phyloP scores from a whole-genome alignment of 176 grass and related monocot species.

The Eragrostis curvula region DNA sequence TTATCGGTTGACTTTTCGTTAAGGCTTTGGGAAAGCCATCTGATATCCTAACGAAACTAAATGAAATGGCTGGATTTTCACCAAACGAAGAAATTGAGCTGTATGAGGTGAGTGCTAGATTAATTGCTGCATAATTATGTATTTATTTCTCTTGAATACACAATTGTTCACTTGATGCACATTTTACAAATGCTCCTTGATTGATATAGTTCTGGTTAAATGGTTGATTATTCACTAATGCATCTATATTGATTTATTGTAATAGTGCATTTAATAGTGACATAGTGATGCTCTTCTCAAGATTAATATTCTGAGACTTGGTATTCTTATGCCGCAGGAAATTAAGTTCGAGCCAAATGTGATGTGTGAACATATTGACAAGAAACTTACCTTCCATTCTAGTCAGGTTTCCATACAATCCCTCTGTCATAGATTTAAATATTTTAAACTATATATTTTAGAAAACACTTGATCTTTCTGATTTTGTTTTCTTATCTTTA shows the following conservation, averaged over 20 bases:
- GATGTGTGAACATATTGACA: slow-evolving; percentile 94
- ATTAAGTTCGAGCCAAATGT: slow-evolving; percentile 96
- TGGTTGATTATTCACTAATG: slow-evolving; percentile 12
- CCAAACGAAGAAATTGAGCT: slow-evolving; percentile 87
- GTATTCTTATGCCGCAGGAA: slow-evolving; percentile 67
- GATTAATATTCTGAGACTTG: slow-evolving; percentile 29
- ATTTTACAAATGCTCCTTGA: slow-evolving; percentile 9
- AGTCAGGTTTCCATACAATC: slow-evolving; percentile 66
- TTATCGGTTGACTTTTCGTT: slow-evolving; percentile 83
- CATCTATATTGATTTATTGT: not conserved
- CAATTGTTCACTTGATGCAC: not conserved
- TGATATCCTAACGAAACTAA: slow-evolving; percentile 83
- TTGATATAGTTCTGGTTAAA: slow-evolving; percentile 6
- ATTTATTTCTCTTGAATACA: slow-evolving; percentile 25
- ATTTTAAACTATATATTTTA: slow-evolving; percentile 16
- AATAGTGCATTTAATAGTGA: slow-evolving; percentile 11
- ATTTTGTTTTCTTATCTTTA: slow-evolving; percentile 45
- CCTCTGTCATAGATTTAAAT: slow-evolving; percentile 16
- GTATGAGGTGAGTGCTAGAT: slow-evolving; percentile 67
- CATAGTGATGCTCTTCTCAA: slow-evolving; percentile 7
- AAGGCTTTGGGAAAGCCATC: slow-evolving; percentile 86
- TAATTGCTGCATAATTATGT: not conserved
- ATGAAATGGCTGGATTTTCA: slow-evolving; percentile 87
- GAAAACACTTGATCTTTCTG: slow-evolving; percentile 11
- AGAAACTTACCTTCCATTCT: slow-evolving; percentile 77